Evolutionary conservation across 495 filamentous ascomycete genomes (phyloP).

Genomic region (Aspergillus affinis): DNA sequence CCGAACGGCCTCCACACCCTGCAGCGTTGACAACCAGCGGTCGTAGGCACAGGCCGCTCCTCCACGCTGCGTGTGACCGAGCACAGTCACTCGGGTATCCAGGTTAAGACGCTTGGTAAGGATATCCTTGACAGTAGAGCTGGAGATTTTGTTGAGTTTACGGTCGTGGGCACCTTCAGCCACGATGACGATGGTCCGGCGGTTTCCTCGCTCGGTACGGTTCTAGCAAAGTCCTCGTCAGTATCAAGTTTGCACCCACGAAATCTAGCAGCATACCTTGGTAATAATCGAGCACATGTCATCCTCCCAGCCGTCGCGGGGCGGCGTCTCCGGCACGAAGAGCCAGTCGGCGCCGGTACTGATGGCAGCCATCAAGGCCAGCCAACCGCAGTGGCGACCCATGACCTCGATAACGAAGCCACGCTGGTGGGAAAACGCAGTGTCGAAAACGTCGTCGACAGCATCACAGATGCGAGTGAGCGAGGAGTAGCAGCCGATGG

Average conservation of each 20-base stretch:
- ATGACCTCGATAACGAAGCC: conserved; percentile 99
- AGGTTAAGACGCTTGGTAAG: conserved; percentile 76
- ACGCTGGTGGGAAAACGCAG: conserved; percentile 92
- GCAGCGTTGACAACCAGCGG: conserved; percentile 86
- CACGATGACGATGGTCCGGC: conserved; percentile 96
- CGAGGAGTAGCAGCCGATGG: conserved; percentile 95
- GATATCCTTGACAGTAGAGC: conserved; percentile 78
- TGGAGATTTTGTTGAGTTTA: conserved; percentile 80
- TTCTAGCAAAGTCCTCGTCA: conserved; percentile 54
- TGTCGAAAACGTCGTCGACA: conserved; percentile 95
- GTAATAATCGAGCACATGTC: conserved; percentile 83
- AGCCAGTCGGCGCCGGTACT: conserved; percentile 95
- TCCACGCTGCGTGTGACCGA: conserved; percentile 95
- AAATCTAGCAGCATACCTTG: conserved; percentile 53
- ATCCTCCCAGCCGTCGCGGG: conserved; percentile 79
- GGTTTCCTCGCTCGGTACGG: conserved; percentile 77
- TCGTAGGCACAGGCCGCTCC: conserved; percentile 92
- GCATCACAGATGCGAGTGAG: conserved; percentile 88
- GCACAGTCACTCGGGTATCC: conserved; percentile 91
- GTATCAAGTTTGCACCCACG: conserved; percentile 31
- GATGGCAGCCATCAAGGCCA: conserved; percentile 94
- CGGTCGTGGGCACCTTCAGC: conserved; percentile 91
- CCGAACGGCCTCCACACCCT: conserved; percentile 94
- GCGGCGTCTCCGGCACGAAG: conserved; percentile 95
- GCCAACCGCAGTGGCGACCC: conserved; percentile 98